Percentiles rank a stretch among this genome's conserved stretches.
Evolutionary conservation across 805 yeast species (phyloP).

Genomic region (Saturnispora quitensis): DNA sequence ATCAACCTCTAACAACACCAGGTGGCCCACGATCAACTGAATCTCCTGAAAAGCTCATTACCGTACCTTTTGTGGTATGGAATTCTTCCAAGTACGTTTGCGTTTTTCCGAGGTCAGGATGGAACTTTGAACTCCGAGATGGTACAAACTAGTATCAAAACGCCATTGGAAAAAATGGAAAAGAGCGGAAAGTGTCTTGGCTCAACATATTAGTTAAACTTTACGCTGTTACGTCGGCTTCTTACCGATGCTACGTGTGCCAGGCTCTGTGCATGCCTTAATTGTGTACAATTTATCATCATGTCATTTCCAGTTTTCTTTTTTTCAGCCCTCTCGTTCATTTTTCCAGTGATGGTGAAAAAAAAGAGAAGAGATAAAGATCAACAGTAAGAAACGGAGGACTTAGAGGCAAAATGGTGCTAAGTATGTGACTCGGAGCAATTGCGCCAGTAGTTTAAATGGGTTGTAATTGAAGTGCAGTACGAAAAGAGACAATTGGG

Average conservation of each 20-base stretch:
- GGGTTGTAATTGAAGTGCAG: neutral
- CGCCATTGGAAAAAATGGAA: neutral
- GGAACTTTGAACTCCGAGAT: neutral
- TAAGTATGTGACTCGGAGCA: too few species aligned
- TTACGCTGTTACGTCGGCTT: neutral
- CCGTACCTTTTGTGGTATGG: neutral
- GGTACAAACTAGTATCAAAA: neutral
- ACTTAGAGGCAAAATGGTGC: neutral
- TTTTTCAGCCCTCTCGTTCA: neutral
- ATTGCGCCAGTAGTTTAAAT: too few species aligned
- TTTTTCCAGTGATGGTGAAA: neutral
- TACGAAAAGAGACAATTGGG: neutral
- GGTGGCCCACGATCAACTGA: too few species aligned
- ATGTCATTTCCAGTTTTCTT: neutral
- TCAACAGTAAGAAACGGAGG: neutral
- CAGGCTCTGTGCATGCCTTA: neutral
- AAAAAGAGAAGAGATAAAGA: neutral
- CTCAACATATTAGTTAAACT: neutral
- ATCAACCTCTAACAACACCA: too few species aligned
- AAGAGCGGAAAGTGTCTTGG: neutral
- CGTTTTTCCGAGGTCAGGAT: neutral
- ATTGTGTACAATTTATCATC: neutral
- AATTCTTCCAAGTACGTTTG: neutral
- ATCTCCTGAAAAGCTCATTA: neutral
- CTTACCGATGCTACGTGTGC: neutral